Evolutionary conservation across 2,329 filamentous ascomycete genomes (phyloP), one percentile per base, ranked within the genome.

Genomic region (Sporothrix luriei): DNA sequence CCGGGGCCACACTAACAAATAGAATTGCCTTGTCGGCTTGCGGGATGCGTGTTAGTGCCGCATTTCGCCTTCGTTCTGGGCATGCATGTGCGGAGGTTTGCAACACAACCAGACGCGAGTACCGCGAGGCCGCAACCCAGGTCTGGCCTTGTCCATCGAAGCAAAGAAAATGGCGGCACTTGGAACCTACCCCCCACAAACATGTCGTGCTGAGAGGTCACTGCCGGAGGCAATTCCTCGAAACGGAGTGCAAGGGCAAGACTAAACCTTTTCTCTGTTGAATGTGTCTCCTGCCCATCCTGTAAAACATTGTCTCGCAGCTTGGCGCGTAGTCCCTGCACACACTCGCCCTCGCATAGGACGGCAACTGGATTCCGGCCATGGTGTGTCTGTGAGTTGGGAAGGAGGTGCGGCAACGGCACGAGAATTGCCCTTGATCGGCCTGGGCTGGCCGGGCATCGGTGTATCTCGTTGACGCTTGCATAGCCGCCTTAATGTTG

Each of bases 51-150:
- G 40, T 68, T 68, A 68, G 66, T 61, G 66, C 40, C 48, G 62
- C 33, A n/a, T 51, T 68, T 68, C 67, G 67, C 67, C 67, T 62
- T 68, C 67, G 64, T 65, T 65, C 46, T 65, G 46, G 65, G 38
- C 38, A 14, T 43, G 51, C 57, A 62, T 6, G 38, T n/a, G 38
- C 26, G 38, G 38, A 62, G 19, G 29, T 57, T 38, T 33, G n/a
- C n/a, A 46, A 38, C n/a, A 46, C 38, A 21, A 21, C n/a, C 38
- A 46, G 24, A 14, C 57, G 38, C 43, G 24, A 33, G 46, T 46
- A 65, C 24, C 62, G 62, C 61, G 61, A 64, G 43, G 48, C 16
- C 19, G 16, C 43, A 16, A 11, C 24, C 11, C 29, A 46, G 57
- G 21, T 33, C 33, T 16, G 21, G 21, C 57, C 10, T 46, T 46